A percentile compares a stretch with the other conserved stretches of the same genome.
phyloP scores from a whole-genome alignment of 768 basidiomycete genomes.

The Pulveroboletus ravenelii region DNA sequence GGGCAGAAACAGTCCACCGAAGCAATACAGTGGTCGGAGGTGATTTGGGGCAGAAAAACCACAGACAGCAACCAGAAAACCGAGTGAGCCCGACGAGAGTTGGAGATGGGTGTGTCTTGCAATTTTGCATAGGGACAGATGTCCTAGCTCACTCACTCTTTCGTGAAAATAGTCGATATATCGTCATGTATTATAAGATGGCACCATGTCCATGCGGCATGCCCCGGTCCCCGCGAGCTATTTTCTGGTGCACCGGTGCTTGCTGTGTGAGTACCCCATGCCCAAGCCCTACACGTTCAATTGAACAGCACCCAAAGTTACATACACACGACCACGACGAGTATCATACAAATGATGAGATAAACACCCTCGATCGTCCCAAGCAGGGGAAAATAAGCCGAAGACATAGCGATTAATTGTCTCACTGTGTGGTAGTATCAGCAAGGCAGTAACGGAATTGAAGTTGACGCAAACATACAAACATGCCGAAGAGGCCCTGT shows the following conservation, averaged over 20 bases:
- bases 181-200: background rate
- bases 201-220: background rate
- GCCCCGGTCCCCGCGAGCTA: background rate
- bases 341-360: slow-evolving; percentile 7
- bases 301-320: slow-evolving; percentile 1
- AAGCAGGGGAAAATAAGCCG: background rate
- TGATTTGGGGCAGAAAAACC: slow-evolving; percentile 40
- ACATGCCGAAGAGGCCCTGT: background rate
- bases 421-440: slow-evolving; percentile 3
- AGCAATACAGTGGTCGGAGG: slow-evolving; percentile 46
- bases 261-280: background rate
- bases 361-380: slow-evolving; percentile 5
- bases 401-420: background rate
- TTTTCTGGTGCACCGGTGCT: background rate
- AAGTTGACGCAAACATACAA: slow-evolving; percentile 7
- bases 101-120: slow-evolving; percentile 35
- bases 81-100: slow-evolving; percentile 36
- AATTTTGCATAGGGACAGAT: background rate
- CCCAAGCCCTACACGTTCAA: background rate
- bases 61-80: slow-evolving; percentile 18
- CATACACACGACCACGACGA: background rate
- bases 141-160: background rate
- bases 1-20: slow-evolving; percentile 7
- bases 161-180: background rate
- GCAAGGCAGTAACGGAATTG: background rate